Conservation (phyloP, 352 stramenopile species). For the Phytopythium boreale region DNA sequence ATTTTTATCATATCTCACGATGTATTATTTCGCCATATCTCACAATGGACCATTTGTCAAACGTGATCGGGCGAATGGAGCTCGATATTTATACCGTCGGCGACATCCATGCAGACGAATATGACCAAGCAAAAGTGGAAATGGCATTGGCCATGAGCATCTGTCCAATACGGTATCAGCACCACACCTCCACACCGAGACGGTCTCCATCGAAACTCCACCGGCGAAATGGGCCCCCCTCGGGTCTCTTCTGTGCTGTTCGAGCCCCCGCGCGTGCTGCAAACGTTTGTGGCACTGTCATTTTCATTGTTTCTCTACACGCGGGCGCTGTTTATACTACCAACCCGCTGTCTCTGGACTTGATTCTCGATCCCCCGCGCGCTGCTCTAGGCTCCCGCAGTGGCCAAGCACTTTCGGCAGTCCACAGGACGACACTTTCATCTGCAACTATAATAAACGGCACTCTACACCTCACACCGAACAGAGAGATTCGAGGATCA, state of each 20-base stretch:
- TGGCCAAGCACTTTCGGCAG: neutral
- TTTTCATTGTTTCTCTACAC: neutral
- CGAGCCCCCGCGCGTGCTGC: neutral
- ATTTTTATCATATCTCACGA: too few species aligned
- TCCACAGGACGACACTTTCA: neutral
- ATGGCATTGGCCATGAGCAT: too few species aligned
- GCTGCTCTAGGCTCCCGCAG: too few species aligned
- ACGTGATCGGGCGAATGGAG: too few species aligned
- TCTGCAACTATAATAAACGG: conserved; percentile 1
- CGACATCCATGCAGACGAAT: too few species aligned
- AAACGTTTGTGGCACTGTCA: neutral
- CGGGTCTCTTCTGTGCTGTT: neutral
- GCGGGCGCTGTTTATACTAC: neutral
- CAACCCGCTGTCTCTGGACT: neutral
- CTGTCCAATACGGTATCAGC: too few species aligned
- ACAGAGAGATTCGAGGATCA: neutral
- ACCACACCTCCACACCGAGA: neutral
- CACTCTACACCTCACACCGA: neutral
- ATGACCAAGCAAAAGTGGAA: too few species aligned
- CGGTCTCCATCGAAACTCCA: neutral
- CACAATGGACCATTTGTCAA: too few species aligned
- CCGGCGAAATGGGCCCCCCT: neutral
- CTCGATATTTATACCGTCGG: too few species aligned
- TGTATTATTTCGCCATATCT: too few species aligned
- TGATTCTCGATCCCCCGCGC: neutral